Base-by-base conservation (phyloP, 352 stramenopile genomes). In the Globisporangium cylindrosporum region DNA sequence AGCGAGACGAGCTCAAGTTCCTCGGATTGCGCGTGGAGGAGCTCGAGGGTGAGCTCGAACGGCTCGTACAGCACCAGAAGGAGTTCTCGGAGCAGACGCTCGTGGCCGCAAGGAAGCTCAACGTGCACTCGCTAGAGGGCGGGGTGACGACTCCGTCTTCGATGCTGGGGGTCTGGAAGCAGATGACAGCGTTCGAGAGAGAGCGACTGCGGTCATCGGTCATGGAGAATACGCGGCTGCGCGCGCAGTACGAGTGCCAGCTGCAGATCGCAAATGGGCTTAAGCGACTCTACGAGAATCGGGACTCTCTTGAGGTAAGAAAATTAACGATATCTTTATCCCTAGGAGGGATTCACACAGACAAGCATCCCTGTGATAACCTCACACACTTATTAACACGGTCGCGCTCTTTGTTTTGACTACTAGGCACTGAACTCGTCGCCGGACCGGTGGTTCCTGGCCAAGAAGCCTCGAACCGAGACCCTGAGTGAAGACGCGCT, bases 241-340 rank as follows among this genome's bases (percentile, higher is more conserved):
- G 74, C 1, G 55, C 53, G 1, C 67, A 80, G 64, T 72, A 68
- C 41, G 76, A 82, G 69, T 67, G 75, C 54, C 76, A 82, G 59
- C 64, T 82, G 1, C 73, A 67, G 38, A 67, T 77, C 4, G 68
- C 75, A 3, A 77, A 80, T 27, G 55, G 78, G 34, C 72, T 80
- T 22, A 70, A 80, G 59, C 66, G 65, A 14, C 69, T 71, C 22
- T 80, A 80, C 53, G 61, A 68, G 49, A 78, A 67, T 46, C 43
- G 56, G 18, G 18, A 20, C 4, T 43, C 48, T 8, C 41, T 61
- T n/a, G 20, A 27, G 46, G 59, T 65, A 29, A 22, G 58, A 10
- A 41, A 14, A 15, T 41, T 0, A 41, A 15, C 2, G 36, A 15
- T 9, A 41, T 10, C 10, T 41, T 12, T 41, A 41, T 41, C 0